Percentiles rank a stretch among this genome's conserved stretches.
phyloP scores from a whole-genome alignment of 2,329 filamentous ascomycete genomes.

The Pseudonectria foliicola region DNA sequence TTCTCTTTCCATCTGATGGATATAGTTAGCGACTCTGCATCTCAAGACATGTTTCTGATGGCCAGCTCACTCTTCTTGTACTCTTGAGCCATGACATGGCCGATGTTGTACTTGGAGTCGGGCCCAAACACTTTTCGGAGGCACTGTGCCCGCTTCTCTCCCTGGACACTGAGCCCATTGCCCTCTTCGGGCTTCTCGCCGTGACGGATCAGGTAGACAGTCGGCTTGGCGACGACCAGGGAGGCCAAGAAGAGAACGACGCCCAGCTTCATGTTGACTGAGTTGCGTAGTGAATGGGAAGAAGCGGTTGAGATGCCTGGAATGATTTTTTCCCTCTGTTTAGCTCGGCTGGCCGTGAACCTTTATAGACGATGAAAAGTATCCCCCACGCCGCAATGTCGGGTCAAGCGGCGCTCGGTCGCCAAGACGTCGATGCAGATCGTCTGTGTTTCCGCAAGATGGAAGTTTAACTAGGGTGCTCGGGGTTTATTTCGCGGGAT shows the following conservation, averaged over 20 bases:
- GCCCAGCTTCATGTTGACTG: conserved; percentile 15
- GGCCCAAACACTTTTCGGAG: conserved; percentile 49
- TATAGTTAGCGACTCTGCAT: not conserved
- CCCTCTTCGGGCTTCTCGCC: conserved; percentile 53
- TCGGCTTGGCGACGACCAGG: conserved; percentile 29
- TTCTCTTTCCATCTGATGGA: conserved; percentile 38
- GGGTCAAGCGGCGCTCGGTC: too few species aligned
- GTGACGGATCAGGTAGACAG: conserved; percentile 57
- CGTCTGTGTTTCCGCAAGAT: too few species aligned
- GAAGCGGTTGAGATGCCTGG: too few species aligned
- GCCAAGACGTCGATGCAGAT: too few species aligned
- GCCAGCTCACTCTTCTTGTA: conserved; percentile 37
- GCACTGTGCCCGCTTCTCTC: conserved; percentile 51
- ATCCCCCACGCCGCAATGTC: too few species aligned
- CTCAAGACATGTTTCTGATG: not conserved
- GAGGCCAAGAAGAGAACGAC: conserved; percentile 11
- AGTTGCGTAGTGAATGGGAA: not conserved
- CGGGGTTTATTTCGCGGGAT: too few species aligned
- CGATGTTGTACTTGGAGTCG: conserved; percentile 46
- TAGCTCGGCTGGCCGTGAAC: too few species aligned
- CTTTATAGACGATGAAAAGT: too few species aligned
- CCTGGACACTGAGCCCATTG: conserved; percentile 42
- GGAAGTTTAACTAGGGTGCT: too few species aligned
- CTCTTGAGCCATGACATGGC: conserved; percentile 49
- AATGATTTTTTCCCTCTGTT: too few species aligned